Evolutionary conservation across 345 rosid genomes (phyloP), one percentile per base, ranked within the genome.

Genomic region (Gossypium longicalyx): DNA sequence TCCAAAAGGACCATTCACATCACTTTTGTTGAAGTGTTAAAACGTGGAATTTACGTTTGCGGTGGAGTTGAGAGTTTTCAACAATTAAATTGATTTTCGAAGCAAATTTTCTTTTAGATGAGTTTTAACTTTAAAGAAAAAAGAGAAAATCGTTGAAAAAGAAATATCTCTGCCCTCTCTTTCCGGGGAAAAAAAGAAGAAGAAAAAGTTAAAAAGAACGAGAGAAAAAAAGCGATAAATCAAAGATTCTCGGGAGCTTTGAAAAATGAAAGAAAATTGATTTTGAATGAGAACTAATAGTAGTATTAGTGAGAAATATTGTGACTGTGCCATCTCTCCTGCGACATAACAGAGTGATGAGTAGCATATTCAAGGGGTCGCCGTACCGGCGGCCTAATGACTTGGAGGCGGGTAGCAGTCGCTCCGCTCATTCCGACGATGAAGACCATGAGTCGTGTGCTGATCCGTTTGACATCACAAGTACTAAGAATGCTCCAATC

Each of bases 401-500:
- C 61, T 9, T 80, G 79, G 96, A 90, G 81, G 89, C 86, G 71
- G 88, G 87, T 23, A 76, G 75, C 53, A 54, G 71, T 41, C 78
- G 71, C 67, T 79, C 80, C 15, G 74, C 15, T 17, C 74, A 65
- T 23, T 34, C 13, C 2, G 88, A 56, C 0, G 79, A 78, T 3
- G 77, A 76, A 4, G 60, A 54, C 0, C 80, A 81, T 2, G 79
- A 76, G 15, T 44, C 49, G 2, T 78, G 82, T 48, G 80, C 82
- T 19, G 83, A 80, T 81, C 90, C 97, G 0, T 96, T 96, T 70
- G 74, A 85, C 29, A 89, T 96, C 77, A 7, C 87, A 27, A 85
- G 84, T 17, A 91, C 98, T 57, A 96, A 96, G 81, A 85, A 93
- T 82, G 97, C 85, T 74, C 75, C 97, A 0, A 9, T 77, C 57